These are phyloP conservation scores for Clausena lansium DNA, from an alignment of 345 rosid species.

Conservation along the genomic window DNA sequence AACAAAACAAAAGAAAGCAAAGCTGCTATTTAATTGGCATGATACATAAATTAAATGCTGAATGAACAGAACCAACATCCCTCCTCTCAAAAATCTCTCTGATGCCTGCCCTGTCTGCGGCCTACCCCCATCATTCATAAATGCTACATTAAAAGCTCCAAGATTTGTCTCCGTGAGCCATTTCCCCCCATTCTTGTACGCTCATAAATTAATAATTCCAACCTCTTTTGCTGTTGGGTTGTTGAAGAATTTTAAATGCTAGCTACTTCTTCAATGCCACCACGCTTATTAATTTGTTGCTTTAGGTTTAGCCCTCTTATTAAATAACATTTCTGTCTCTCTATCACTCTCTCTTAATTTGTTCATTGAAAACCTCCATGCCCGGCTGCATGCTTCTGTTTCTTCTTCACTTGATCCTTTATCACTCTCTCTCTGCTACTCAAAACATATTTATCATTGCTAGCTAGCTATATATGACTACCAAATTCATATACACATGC, in stretches of 20 bases:
- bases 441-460: not conserved
- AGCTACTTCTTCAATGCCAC: slow-evolving; percentile 35
- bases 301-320: not conserved
- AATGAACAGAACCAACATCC: slow-evolving; percentile 42
- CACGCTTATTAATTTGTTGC: not conserved
- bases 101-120: slow-evolving; percentile 16
- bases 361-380: not conserved
- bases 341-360: not conserved
- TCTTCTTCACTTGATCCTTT: not conserved
- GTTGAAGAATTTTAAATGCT: slow-evolving; percentile 46
- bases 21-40: not conserved
- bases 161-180: slow-evolving; percentile 28
- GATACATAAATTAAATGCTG: slow-evolving; percentile 20
- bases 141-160: slow-evolving; percentile 39
- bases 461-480: not conserved
- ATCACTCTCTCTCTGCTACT: slow-evolving; percentile 1
- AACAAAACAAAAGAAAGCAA: not conserved
- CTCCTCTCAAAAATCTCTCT: slow-evolving; percentile 9
- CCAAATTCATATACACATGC: not conserved
- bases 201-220: slow-evolving; percentile 35
- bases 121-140: slow-evolving; percentile 17
- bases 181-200: slow-evolving; percentile 35
- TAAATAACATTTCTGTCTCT: not conserved
- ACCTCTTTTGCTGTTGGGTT: slow-evolving; percentile 38
- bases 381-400: not conserved